These are phyloP conservation scores for Penicillium tannophilum DNA, from an alignment of 495 filamentous ascomycete genomes.

Conservation along the genomic window DNA sequence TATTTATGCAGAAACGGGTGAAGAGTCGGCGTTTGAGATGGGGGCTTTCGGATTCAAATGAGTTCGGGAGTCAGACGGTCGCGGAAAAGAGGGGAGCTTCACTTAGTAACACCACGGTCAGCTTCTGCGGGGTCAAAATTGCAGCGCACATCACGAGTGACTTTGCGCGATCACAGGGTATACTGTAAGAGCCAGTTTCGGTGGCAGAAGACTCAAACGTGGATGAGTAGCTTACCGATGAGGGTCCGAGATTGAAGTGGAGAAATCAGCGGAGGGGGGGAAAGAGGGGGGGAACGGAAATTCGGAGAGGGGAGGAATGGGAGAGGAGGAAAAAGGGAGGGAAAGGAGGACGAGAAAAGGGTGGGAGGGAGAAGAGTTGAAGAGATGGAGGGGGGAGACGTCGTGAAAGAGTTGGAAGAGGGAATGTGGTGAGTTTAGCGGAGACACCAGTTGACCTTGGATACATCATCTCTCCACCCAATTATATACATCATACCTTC, in stretches of 20 bases:
- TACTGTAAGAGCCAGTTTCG: background rate
- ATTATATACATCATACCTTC: background rate
- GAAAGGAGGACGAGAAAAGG: conserved; percentile 22
- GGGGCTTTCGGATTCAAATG: conserved; percentile 10
- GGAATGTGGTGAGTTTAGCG: conserved; percentile 23
- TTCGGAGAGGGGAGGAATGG: conserved; percentile 20
- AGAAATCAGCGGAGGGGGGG: conserved; percentile 25
- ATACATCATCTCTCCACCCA: conserved; percentile 4
- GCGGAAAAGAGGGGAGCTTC: conserved; percentile 23
- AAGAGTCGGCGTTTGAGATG: conserved; percentile 12
- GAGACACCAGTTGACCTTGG: conserved; percentile 19
- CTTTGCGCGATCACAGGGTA: conserved; percentile 2
- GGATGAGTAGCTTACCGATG: conserved; percentile 23
- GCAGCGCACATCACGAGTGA: conserved; percentile 7
- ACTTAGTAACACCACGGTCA: conserved; percentile 16
- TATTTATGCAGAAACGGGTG: conserved; percentile 3
- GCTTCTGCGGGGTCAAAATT: conserved; percentile 2
- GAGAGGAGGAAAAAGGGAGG: conserved; percentile 21
- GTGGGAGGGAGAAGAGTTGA: conserved; percentile 24
- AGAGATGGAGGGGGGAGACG: conserved; percentile 24
- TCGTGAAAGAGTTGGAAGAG: conserved; percentile 32
- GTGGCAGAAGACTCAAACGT: background rate
- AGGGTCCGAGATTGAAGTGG: conserved; percentile 31
- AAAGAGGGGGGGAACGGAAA: conserved; percentile 20
- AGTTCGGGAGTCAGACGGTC: conserved; percentile 23